These are phyloP conservation scores for Turnera subulata DNA, from an alignment of 345 rosid genomes.

Conservation along the genomic window DNA sequence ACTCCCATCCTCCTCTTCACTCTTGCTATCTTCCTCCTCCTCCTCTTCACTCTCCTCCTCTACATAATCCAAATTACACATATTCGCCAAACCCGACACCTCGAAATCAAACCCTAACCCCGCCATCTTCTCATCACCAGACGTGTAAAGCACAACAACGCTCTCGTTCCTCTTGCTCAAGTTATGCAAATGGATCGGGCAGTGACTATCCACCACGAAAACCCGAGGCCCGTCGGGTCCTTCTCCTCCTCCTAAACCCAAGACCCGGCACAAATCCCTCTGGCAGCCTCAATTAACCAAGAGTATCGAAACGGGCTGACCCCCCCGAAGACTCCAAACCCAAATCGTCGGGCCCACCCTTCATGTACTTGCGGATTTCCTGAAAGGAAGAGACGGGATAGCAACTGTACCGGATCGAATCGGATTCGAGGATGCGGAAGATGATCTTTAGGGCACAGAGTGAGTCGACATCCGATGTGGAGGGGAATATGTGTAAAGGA, in stretches of 20 bases:
- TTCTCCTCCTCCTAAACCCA: conserved; percentile 61
- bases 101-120: too few species aligned
- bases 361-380: conserved; percentile 66
- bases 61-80: conserved; percentile 38
- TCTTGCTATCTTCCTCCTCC: conserved; percentile 25
- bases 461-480: conserved; percentile 88
- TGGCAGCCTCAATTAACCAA: conserved; percentile 83
- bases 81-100: conserved; percentile 72
- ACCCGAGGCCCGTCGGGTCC: conserved; percentile 48
- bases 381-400: conserved; percentile 87
- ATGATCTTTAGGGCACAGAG: conserved; percentile 81
- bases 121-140: conserved; percentile 78
- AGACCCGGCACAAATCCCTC: conserved; percentile 43
- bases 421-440: conserved; percentile 79
- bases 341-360: conserved; percentile 56
- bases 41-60: conserved; percentile 33
- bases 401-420: conserved; percentile 85
- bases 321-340: conserved; percentile 41
- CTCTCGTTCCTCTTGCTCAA: conserved; percentile 62
- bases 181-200: conserved; percentile 92
- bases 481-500: conserved; percentile 84
- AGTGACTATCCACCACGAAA: conserved; percentile 87
- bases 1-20: conserved; percentile 22
- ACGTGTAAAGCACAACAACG: conserved; percentile 75
- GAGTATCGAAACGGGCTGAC: conserved; percentile 49